Evolutionary conservation across 345 rosid genomes (phyloP).

Genomic region (Euclidium syriacum): DNA sequence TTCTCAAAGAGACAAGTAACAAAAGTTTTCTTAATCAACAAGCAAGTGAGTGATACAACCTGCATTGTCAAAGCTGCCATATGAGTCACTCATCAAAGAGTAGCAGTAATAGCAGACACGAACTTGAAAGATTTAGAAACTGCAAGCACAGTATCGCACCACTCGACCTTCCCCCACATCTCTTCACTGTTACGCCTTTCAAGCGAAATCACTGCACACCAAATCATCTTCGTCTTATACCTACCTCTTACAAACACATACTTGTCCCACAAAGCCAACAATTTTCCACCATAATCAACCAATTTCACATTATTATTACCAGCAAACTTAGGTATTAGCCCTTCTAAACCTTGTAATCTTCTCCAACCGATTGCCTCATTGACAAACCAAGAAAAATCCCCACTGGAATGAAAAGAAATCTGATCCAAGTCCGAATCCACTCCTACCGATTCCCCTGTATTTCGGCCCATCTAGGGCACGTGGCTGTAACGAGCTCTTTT

Average conservation of each 20-base stretch:
- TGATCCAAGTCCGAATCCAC: no score
- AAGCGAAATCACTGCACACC: constrained; percentile 60
- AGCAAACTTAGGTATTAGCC: constrained; percentile 56
- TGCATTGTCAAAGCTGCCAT: no score
- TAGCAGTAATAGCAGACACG: background rate
- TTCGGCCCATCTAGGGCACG: no score
- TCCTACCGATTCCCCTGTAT: no score
- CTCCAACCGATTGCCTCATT: constrained; percentile 48
- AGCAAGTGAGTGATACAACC: no score
- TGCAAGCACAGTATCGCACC: constrained; percentile 46
- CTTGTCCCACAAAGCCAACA: constrained; percentile 65
- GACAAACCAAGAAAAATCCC: constrained; percentile 53
- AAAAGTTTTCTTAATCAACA: no score
- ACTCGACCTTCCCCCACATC: constrained; percentile 47
- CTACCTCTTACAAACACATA: constrained; percentile 20
- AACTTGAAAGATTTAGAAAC: constrained; percentile 31
- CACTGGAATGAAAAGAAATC: no score
- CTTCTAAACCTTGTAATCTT: constrained; percentile 46
- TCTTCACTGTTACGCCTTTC: constrained; percentile 35
- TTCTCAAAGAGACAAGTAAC: no score
- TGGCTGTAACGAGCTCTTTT: no score
- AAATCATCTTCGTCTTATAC: constrained; percentile 36
- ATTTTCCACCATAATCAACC: constrained; percentile 44
- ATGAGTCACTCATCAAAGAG: no score
- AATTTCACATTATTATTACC: constrained; percentile 41